Conservation (phyloP, 176 grass and related monocot species). For the Sorghum bicolor region Sorghum_bicolor_NCBIv3 NC_012873.2:3488001-3488500, state of each 20-base stretch:
- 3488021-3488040: constrained; percentile 26
- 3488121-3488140: neutral
- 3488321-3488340: constrained; percentile 56
- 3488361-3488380: constrained; percentile 30
- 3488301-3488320: constrained; percentile 23
- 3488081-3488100: neutral
- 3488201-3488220: constrained; percentile 57
- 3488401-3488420: neutral
- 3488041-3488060: neutral
- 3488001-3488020: constrained; percentile 36
- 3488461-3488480: constrained; percentile 25
- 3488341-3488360: constrained; percentile 50
- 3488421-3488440: neutral
- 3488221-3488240: constrained; percentile 34
- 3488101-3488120: neutral
- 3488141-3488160: neutral
- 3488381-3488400: constrained; percentile 42
- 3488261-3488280: constrained; percentile 45
- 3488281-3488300: constrained; percentile 54
- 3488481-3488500: constrained; percentile 44
- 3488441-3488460: neutral
- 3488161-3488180: neutral
- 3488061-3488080: neutral
- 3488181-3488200: neutral
- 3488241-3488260: constrained; percentile 39